Base-by-base conservation (phyloP, 2,329 filamentous ascomycete genomes). In the Botryotinia convoluta region DNA sequence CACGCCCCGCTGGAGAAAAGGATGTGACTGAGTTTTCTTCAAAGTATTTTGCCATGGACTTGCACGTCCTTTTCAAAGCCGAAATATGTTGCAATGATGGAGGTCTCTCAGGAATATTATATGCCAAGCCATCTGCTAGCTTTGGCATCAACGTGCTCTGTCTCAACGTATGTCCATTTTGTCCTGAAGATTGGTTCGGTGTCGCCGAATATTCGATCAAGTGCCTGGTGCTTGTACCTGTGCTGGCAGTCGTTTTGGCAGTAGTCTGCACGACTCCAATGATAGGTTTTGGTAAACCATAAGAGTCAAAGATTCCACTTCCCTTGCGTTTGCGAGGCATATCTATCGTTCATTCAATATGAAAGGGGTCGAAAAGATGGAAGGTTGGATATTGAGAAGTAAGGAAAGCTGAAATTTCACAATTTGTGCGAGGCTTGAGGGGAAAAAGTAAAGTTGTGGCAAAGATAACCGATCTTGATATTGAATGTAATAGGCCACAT, bases 391-490 rank as follows among this genome's bases (percentile, higher is more conserved):
- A 57, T 68, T 42, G 65, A 68, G 54, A 68, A 42, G 65, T 18
- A 68, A 68, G 65, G 65, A 42, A 68, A 68, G 48, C 65, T 57
- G 65, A 69, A 69, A 69, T 14, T 57, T 42, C 48, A 44, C 18
- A 32, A 44, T 57, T 44, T 69, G 65, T 69, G 48, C 26, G 65
- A 68, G 45, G 45, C 35, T 67, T 68, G 65, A 57, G 48, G 48
- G 18, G n/a, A 42, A 69, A 69, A 69, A 69, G 65, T 37, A 69
- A 68, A 69, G 35, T 57, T 42, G 48, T 57, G 65, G 65, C 48
- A 32, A 69, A 57, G 37, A 42, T 44, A 69, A 29, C 37, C 65
- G 48, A 69, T 69, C 65, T 42, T 22, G 65, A 42, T 57, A 32
- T 4, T 14, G 6, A 32, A 69, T 69, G 39, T 69, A 42, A 69